A percentile compares a stretch with the other conserved stretches of the same genome.
These are phyloP conservation scores for Talaromyces pinophilus DNA, from an alignment of 2,329 filamentous ascomycete species.

Conservation along the genomic window DNA sequence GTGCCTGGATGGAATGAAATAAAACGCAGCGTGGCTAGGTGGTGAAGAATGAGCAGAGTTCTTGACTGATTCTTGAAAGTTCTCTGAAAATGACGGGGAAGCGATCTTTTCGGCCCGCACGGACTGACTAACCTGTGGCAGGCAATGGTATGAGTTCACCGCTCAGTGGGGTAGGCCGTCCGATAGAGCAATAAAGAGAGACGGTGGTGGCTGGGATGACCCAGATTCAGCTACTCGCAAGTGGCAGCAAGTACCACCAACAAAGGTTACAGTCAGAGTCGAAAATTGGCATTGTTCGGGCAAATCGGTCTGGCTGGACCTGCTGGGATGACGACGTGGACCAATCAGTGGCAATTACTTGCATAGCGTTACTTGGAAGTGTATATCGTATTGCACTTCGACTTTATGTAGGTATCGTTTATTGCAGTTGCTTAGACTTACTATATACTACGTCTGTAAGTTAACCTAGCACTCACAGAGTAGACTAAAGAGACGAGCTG, in stretches of 20 bases:
- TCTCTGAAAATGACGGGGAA: constrained; percentile 5
- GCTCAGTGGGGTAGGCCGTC: neutral
- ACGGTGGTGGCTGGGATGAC: neutral
- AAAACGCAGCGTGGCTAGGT: neutral
- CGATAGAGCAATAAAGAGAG: neutral
- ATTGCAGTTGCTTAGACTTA: neutral
- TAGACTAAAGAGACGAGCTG: neutral
- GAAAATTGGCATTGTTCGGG: neutral
- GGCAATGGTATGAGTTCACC: constrained; percentile 6
- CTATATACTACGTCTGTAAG: no score
- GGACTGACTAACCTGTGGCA: constrained; percentile 3
- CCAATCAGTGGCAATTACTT: constrained; percentile 23
- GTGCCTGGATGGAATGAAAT: neutral
- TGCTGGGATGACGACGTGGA: constrained; percentile 10
- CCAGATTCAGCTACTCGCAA: neutral
- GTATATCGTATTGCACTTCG: neutral
- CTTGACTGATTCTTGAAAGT: constrained; percentile 21
- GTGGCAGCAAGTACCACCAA: neutral
- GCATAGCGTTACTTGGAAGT: neutral
- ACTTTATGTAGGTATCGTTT: neutral
- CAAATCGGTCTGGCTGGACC: neutral
- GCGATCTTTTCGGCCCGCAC: constrained; percentile 10
- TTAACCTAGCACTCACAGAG: neutral
- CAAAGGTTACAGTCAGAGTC: neutral
- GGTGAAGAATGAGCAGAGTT: constrained; percentile 23